Conservation (phyloP, 2,329 filamentous ascomycete genomes). For the Aspergillus pseudoviridinutans region DNA sequence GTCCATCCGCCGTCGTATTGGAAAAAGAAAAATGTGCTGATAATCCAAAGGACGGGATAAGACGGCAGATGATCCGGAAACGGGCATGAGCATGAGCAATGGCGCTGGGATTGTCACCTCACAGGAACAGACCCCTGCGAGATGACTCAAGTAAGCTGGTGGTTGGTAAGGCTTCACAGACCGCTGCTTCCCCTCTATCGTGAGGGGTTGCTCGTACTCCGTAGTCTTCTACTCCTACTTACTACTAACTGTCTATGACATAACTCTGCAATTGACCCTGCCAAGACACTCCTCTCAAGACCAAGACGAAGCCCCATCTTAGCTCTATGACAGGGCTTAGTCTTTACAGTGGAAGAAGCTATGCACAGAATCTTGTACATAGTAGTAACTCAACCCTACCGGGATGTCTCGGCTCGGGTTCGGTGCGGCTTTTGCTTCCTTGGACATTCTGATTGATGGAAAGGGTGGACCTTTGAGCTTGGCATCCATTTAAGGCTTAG, state of each 20-base stretch:
- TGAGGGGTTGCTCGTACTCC: neutral
- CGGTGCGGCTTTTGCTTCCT: neutral
- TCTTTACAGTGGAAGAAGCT: neutral
- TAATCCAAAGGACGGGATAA: constrained; percentile 8
- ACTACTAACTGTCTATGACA: too few relatives aligned
- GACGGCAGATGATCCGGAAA: constrained; percentile 11
- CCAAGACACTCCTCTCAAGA: neutral
- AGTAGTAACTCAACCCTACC: neutral
- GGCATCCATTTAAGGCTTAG: neutral
- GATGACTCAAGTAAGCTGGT: constrained; percentile 7
- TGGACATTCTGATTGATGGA: neutral
- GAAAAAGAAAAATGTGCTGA: neutral
- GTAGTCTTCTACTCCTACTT: neutral
- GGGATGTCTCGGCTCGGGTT: neutral
- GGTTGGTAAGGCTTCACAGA: constrained; percentile 5
- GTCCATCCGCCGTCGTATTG: neutral
- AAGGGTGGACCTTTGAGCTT: neutral
- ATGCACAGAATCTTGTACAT: neutral
- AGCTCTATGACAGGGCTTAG: neutral
- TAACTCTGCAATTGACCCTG: neutral
- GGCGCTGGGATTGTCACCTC: constrained; percentile 1
- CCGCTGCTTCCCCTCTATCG: constrained; percentile 14
- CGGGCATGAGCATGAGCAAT: neutral
- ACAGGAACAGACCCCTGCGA: constrained; percentile 5
- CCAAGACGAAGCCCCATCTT: neutral